phyloP scores from a whole-genome alignment of 2,329 filamentous ascomycete species.

The Alternaria gaisen region DNA sequence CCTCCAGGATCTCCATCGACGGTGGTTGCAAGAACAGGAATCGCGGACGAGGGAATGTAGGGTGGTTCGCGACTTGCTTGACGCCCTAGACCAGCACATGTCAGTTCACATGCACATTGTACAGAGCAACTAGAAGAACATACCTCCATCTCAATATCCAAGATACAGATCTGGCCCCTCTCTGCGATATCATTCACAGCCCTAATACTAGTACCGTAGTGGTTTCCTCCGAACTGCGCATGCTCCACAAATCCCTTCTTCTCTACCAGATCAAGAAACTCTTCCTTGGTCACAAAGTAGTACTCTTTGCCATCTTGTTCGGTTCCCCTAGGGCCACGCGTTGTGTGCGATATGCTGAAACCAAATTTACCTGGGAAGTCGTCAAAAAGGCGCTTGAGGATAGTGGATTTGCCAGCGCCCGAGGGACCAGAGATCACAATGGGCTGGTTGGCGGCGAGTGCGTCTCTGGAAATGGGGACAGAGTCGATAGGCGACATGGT shows the following conservation, averaged over 20 bases:
- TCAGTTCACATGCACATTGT: not conserved
- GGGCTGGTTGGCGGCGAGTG: conserved; percentile 53
- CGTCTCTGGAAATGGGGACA: conserved; percentile 26
- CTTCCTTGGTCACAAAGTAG: conserved; percentile 68
- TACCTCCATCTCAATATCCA: conserved; percentile 98
- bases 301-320: conserved; percentile 83
- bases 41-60: conserved; percentile 70
- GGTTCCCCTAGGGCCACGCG: conserved; percentile 75
- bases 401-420: conserved; percentile 82
- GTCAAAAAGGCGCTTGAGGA: conserved; percentile 76
- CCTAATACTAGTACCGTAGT: conserved; percentile 84
- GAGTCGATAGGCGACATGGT: conserved; percentile 38
- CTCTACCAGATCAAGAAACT: conserved; percentile 63
- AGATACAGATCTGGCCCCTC: conserved; percentile 77
- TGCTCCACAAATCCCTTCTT: conserved; percentile 81
- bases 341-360: conserved; percentile 74
- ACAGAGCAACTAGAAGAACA: not conserved
- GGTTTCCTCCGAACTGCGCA: conserved; percentile 84
- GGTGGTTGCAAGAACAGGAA: conserved; percentile 89
- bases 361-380: conserved; percentile 73
- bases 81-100: conserved; percentile 67
- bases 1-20: conserved; percentile 75
- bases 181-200: conserved; percentile 79
- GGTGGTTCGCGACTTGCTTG: conserved; percentile 85
- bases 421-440: conserved; percentile 83